These are phyloP conservation scores for Ophiosphaerella korrae DNA, from an alignment of 2,329 filamentous ascomycete genomes.

Conservation along the genomic window DNA sequence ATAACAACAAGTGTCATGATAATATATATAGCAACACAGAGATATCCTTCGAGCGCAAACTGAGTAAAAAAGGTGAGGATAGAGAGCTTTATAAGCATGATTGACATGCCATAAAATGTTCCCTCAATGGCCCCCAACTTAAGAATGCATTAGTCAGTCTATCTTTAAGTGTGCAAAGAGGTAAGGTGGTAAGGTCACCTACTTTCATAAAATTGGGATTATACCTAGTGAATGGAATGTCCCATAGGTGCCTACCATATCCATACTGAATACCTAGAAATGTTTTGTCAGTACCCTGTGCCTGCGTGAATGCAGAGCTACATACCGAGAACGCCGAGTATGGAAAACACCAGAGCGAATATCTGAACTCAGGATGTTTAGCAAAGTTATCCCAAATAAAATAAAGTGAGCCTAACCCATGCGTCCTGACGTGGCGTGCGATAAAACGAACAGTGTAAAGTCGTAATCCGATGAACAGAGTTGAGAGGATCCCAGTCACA, in stretches of 20 bases:
- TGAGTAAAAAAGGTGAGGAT: no score
- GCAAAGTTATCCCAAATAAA: background rate
- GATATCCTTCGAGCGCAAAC: no score
- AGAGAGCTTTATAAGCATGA: no score
- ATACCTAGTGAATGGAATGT: slow-evolving; percentile 1
- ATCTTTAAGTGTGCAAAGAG: slow-evolving; percentile 1
- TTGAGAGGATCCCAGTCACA: slow-evolving; percentile 1
- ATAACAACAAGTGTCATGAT: no score
- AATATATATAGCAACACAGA: no score
- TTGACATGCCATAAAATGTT: background rate
- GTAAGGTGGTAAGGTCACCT: background rate
- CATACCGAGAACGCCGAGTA: slow-evolving; percentile 1
- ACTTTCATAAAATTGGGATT: slow-evolving; percentile 4
- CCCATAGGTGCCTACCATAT: slow-evolving; percentile 2
- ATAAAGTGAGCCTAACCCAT: background rate
- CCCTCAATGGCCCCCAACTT: slow-evolving; percentile 1
- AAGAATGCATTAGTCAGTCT: background rate
- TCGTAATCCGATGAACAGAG: slow-evolving; percentile 1
- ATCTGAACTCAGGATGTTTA: slow-evolving; percentile 3
- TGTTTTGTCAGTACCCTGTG: slow-evolving; percentile 4
- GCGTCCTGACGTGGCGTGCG: slow-evolving; percentile 1
- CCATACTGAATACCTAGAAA: slow-evolving; percentile 2
- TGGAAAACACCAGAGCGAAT: slow-evolving; percentile 1
- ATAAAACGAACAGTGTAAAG: slow-evolving; percentile 4
- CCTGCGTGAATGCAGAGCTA: background rate